Conservation (phyloP, 2,329 filamentous ascomycete species). For the Alternaria triticina region DNA sequence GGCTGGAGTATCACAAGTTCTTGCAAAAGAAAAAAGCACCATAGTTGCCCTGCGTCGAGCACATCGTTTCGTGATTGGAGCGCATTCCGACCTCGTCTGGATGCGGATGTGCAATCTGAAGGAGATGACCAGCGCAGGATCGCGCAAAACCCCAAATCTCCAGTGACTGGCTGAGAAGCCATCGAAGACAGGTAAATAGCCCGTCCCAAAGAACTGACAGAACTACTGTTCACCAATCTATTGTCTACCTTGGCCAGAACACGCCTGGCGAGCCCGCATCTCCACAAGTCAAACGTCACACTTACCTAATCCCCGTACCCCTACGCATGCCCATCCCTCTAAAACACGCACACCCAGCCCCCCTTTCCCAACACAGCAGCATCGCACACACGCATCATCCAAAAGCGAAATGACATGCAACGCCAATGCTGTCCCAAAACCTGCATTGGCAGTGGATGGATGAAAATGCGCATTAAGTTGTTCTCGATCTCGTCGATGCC, state of each 20-base stretch:
- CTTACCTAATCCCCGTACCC: background rate
- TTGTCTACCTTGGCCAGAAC: background rate
- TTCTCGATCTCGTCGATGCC: background rate
- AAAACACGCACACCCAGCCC: background rate
- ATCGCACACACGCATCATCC: background rate
- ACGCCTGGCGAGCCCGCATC: background rate
- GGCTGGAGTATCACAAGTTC: background rate
- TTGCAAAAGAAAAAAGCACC: background rate
- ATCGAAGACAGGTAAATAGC: background rate
- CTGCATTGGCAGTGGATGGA: background rate
- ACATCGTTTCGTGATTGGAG: background rate
- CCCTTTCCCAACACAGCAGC: background rate
- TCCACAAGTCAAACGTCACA: conserved; percentile 10
- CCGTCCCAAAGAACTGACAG: background rate
- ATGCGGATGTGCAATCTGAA: background rate
- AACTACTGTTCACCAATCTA: conserved; percentile 5
- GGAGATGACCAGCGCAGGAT: background rate
- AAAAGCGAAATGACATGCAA: conserved; percentile 1
- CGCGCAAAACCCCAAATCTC: background rate
- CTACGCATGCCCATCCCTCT: background rate
- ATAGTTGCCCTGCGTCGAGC: background rate
- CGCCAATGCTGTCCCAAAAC: background rate
- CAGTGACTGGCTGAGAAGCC: background rate
- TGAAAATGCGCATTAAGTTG: background rate
- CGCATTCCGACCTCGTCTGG: background rate